Conservation (phyloP, 371 early-diverging fungal species). For the Rhizopus microsporus region DNA sequence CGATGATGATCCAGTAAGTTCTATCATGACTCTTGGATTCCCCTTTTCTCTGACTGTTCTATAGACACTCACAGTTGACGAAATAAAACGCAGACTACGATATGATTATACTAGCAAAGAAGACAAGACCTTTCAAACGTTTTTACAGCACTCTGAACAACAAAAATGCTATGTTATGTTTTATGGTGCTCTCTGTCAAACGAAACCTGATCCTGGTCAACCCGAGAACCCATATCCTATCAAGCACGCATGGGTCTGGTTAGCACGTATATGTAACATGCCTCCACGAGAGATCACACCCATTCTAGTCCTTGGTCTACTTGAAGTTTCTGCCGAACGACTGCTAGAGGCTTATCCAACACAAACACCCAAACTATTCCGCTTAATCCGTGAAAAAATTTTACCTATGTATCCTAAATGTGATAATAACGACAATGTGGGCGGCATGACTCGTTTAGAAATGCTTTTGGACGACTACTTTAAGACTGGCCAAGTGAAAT, state of each 20-base stretch:
- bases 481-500: conserved; percentile 24
- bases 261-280: conserved; percentile 77
- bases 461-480: conserved; percentile 19
- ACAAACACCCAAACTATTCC: conserved; percentile 39
- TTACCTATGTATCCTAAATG: not conserved
- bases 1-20: conserved; percentile 55
- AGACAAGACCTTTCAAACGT: conserved; percentile 43
- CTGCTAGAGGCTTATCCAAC: conserved; percentile 35
- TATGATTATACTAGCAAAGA: conserved; percentile 49
- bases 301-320: conserved; percentile 54
- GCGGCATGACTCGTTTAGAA: conserved; percentile 11
- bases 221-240: conserved; percentile 61
- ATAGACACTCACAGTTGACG: conserved; percentile 38
- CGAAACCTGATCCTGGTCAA: conserved; percentile 43
- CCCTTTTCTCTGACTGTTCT: conserved; percentile 7
- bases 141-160: conserved; percentile 65
- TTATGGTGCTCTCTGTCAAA: conserved; percentile 78
- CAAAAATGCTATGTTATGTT: conserved; percentile 77
- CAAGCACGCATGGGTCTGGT: conserved; percentile 76
- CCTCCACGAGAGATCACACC: conserved; percentile 76
- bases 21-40: not conserved
- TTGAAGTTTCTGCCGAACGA: conserved; percentile 56
- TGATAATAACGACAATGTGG: conserved; percentile 7
- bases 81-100: conserved; percentile 35
- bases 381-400: conserved; percentile 24